Base-by-base conservation (phyloP, 129 eudicot genomes). In the Saussurea involucrata region DNA sequence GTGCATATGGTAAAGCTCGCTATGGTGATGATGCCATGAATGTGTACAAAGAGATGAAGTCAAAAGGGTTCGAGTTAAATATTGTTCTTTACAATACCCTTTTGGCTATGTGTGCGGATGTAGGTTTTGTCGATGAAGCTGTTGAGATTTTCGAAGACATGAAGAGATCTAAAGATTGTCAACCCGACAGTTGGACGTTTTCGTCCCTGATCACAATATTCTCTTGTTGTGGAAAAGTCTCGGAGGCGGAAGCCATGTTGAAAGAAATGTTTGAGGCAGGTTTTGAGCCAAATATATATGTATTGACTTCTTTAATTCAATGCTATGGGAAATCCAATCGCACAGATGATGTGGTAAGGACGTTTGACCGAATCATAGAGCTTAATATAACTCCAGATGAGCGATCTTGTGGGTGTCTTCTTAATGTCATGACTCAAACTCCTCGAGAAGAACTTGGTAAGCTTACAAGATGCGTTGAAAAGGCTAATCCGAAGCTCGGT, bases 251-350 rank as follows among this genome's bases (percentile, higher is more conserved):
- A 82, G 80, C 83, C 4, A 70, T 75, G 8, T 72, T 92, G 74
- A 72, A 81, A 36, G 99, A 95, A 75, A 91, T 95, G 99, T 10
- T 76, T 69, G 96, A 82, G 65, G 87, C 94, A 1, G 99, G 96
- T 49, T 87, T 86, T 71, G 85, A 89, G 76, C 90, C 95, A 6
- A 90, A 88, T 80, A 81, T 95, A 77, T 83, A 84, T 69, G 85
- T 95, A 29, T 75, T 88, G 6, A 95, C 99, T 37, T 95, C 99
- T 49, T 57, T 95, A 31, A 86, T 95, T 27, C 97, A 95, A 79
- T 92, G 97, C 82, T 95, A 95, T 42, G 99, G 99, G 61, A 95
- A 89, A 84, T 89, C 96, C 17, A 85, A 84, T 74, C 89, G 82
- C 0, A 83, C 84, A 28, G 94, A 89, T 74, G 96, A 89, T 67